Base-by-base conservation (phyloP, 2,329 filamentous ascomycete species). In the Colletotrichum eremochloae region DNA sequence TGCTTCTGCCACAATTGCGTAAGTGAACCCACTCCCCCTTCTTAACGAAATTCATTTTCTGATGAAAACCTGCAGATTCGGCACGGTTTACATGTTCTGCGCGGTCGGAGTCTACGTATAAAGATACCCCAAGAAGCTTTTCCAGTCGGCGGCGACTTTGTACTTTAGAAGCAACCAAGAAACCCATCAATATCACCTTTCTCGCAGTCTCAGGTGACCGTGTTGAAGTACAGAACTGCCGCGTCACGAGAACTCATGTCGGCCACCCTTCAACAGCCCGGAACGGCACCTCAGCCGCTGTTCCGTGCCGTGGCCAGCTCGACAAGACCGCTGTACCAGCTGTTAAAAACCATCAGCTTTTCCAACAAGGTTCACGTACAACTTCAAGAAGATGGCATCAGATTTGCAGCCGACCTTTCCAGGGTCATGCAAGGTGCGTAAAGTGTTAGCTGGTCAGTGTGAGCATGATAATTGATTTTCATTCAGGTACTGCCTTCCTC, bases 41-140 rank as follows among this genome's bases (percentile, higher is more conserved):
- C 44, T n/a, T 11, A 20, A 7, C 60, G 52, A 29, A 40, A 62
- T 73, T 52, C 75, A 36, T 50, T 48, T 20, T 38, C 42, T 60
- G 74, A 62, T 63, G 56, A 18, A 18, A 42, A 63, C 66, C 77
- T 33, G 14, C 79, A 98, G 96, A 63, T 93, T 97, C 82, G 96
- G 96, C 77, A 92, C 96, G 63, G 95, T 99, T 57, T 98, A 96
- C 85, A 97, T 98, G 93, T 98, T 99, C 85, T 99, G 96, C 84
- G 96, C 95, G 73, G 96, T 96, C 81, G 96, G 96, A 82, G 96
- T 99, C 80, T 98, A 99, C 91, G 94, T 99, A 82, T 99, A 90
- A 90, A 87, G 82, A 90, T 84, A 86, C 84, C 84, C 82, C 78
- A 72, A 75, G 73, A 75, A 77, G 65, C 76, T 75, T 76, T 72